Evolutionary conservation across 768 basidiomycete species (phyloP), one percentile per base, ranked within the genome.

Genomic region (Boletus rubroflammeus): DNA sequence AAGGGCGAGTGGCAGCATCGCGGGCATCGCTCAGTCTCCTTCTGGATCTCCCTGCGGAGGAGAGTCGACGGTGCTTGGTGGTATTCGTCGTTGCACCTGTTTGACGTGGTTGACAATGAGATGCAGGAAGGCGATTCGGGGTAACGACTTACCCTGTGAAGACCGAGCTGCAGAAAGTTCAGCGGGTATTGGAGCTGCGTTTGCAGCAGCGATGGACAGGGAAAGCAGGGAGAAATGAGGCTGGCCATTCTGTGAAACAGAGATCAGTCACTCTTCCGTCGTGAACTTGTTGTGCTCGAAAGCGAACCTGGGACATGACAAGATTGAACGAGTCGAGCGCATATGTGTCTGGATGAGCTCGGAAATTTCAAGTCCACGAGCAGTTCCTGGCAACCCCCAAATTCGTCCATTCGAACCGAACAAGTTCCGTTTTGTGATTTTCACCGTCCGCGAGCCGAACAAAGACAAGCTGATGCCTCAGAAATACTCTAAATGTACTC

Each of bases 11-110:
- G 47, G 86, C 85, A 41, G 90, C 90, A 69, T 90, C 89, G 46
- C 86, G 76, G 25, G 88, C 89, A 68, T 91, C 90, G 68, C 87
- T 90, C 58, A 89, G 67, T 53, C 90, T 76, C 61, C 90, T 78
- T 65, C 83, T 81, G 25, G 81, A 76, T 70, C 87, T 83, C 19
- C 88, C 85, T 11, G 82, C 78, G 0, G 88, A 90, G 17, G 86
- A 83, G 19, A 89, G 72, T 17, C 88, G 77, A 50, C 89, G 82
- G 67, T 89, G 86, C 61, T 86, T 80, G 53, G 50, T 56, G 26
- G 55, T 75, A 62, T 73, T 81, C 48, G 66, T 60, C 29, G 67
- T 68, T 54, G 51, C 2, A 7, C 42, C 63, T 59, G 57, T 39
- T 31, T 40, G 29, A 25, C 9, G 32, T 23, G 13, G 25, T 32